Evolutionary conservation across 2,329 filamentous ascomycete species (phyloP).

Genomic region (Aureobasidium sp.): DNA sequence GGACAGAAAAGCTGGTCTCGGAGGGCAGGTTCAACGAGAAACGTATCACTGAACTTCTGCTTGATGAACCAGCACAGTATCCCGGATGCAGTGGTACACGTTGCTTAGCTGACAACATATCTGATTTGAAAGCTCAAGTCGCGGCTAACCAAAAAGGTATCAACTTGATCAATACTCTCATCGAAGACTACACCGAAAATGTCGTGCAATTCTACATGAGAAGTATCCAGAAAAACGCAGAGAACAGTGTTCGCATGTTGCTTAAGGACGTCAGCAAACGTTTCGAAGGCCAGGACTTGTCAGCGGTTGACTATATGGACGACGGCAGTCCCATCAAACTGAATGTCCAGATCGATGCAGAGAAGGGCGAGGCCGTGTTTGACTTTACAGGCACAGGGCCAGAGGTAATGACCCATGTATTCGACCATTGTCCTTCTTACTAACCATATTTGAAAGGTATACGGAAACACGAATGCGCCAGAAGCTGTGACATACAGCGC

Average conservation of each 20-base stretch:
- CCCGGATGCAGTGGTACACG: constrained; percentile 70
- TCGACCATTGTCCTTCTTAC: background rate
- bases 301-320: constrained; percentile 76
- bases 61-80: constrained; percentile 64
- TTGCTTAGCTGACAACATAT: constrained; percentile 73
- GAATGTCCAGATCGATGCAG: constrained; percentile 63
- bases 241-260: constrained; percentile 63
- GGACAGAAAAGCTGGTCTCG: constrained; percentile 59
- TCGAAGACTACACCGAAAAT: constrained; percentile 69
- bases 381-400: constrained; percentile 71
- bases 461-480: constrained; percentile 64
- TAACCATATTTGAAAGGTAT: constrained; percentile 37
- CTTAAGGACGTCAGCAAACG: constrained; percentile 62
- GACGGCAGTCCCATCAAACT: constrained; percentile 72
- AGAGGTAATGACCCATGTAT: constrained; percentile 33
- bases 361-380: constrained; percentile 67
- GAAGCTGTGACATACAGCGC: constrained; percentile 74
- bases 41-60: constrained; percentile 58
- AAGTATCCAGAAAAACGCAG: constrained; percentile 73
- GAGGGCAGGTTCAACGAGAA: constrained; percentile 72
- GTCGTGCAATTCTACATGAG: constrained; percentile 79
- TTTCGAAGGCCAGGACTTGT: constrained; percentile 62
- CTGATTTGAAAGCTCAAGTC: constrained; percentile 78
- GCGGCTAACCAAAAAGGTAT: constrained; percentile 84
- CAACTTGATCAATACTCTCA: constrained; percentile 62